A percentile compares a stretch with the other conserved stretches of the same genome.
These are phyloP conservation scores for Quercus phellos DNA, from an alignment of 331 rosid species.

Conservation along the genomic window DNA sequence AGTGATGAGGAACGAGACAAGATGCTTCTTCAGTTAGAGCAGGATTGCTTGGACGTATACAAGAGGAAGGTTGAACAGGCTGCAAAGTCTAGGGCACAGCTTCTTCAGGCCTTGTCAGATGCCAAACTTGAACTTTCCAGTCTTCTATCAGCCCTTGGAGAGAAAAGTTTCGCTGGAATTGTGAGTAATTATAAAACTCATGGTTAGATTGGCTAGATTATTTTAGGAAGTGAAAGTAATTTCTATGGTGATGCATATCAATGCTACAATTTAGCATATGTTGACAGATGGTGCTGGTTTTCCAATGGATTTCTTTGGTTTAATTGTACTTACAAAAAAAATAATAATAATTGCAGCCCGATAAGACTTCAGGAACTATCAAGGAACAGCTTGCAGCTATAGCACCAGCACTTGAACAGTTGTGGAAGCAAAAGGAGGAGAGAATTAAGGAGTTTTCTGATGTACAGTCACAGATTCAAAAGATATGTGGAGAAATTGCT, in stretches of 20 bases:
- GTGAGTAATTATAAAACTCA: slow-evolving; percentile 41
- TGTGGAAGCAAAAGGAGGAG: slow-evolving; percentile 85
- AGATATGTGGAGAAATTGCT: slow-evolving; percentile 79
- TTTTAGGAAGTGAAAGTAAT: neutral
- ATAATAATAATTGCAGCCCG: slow-evolving; percentile 51
- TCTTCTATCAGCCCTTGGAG: slow-evolving; percentile 84
- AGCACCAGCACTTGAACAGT: slow-evolving; percentile 73
- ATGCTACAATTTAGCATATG: neutral
- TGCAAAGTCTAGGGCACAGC: slow-evolving; percentile 77
- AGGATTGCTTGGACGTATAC: slow-evolving; percentile 90
- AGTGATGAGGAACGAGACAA: slow-evolving; percentile 78
- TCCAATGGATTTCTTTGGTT: neutral
- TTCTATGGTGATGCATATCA: neutral
- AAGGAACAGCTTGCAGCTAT: slow-evolving; percentile 93
- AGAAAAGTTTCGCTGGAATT: slow-evolving; percentile 56
- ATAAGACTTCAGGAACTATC: slow-evolving; percentile 76
- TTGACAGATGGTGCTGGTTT: slow-evolving; percentile 8
- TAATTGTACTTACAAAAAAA: neutral
- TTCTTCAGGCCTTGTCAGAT: slow-evolving; percentile 76
- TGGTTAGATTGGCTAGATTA: neutral
- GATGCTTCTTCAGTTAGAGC: slow-evolving; percentile 94
- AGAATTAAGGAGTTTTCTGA: slow-evolving; percentile 72
- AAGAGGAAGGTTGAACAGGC: slow-evolving; percentile 92
- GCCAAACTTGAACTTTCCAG: slow-evolving; percentile 62
- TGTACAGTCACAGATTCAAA: slow-evolving; percentile 78